phyloP scores from a whole-genome alignment of 2,329 filamentous ascomycete genomes.

The Fonsecaea nubica region DNA sequence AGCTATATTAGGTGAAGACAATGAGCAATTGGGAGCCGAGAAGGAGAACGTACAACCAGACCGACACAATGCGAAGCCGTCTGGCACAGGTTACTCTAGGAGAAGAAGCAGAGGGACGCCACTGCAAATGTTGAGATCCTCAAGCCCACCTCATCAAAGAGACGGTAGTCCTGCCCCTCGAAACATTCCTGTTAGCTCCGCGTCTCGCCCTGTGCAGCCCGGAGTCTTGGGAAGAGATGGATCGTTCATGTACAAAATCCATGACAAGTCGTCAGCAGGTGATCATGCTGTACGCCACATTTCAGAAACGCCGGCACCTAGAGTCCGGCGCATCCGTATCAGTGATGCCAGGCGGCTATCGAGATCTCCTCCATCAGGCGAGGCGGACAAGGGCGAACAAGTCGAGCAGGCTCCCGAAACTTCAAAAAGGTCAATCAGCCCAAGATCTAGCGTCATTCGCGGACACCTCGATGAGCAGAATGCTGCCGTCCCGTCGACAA shows the following conservation, averaged over 20 bases:
- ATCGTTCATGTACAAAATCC: slow-evolving; percentile 49
- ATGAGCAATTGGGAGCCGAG: slow-evolving; percentile 56
- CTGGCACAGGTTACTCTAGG: slow-evolving; percentile 18
- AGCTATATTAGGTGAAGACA: slow-evolving; percentile 71
- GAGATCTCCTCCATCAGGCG: slow-evolving; percentile 49
- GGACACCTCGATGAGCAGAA: slow-evolving; percentile 40
- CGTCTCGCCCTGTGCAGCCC: slow-evolving; percentile 40
- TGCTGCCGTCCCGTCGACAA: slow-evolving; percentile 46
- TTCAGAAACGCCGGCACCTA: slow-evolving; percentile 56
- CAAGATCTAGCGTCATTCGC: slow-evolving; percentile 43
- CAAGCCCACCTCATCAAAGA: slow-evolving; percentile 48
- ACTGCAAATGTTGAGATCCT: slow-evolving; percentile 44
- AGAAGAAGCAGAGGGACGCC: slow-evolving; percentile 27
- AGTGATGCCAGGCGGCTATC: slow-evolving; percentile 51
- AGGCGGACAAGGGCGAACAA: slow-evolving; percentile 37
- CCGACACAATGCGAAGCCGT: slow-evolving; percentile 7
- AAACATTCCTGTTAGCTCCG: slow-evolving; percentile 49
- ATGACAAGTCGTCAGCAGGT: slow-evolving; percentile 38
- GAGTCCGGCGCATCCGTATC: slow-evolving; percentile 52
- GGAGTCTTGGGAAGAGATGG: slow-evolving; percentile 47
- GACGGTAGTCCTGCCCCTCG: slow-evolving; percentile 52
- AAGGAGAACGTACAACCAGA: slow-evolving; percentile 38
- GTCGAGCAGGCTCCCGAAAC: slow-evolving; percentile 36
- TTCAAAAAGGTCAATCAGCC: slow-evolving; percentile 43
- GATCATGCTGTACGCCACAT: slow-evolving; percentile 40